Evolutionary conservation across 192 early-diverging fungal species (phyloP).

Genomic region (Linnemannia elongata): DNA sequence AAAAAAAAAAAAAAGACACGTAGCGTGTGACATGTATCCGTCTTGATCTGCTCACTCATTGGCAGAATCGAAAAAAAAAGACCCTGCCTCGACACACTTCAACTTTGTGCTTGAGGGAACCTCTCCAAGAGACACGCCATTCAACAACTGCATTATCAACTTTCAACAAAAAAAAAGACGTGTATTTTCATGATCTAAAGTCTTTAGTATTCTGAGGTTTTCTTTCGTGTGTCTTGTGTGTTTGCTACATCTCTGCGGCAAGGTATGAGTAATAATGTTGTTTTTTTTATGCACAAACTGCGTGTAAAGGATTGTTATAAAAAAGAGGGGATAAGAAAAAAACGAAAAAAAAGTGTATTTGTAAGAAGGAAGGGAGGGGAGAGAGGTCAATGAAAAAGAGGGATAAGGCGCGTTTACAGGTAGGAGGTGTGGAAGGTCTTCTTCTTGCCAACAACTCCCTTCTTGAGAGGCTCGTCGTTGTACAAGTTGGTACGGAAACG

Average conservation of each 20-base stretch:
- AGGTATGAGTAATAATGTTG: not conserved
- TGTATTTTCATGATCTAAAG: not conserved
- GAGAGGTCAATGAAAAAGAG: not conserved
- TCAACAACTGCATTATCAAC: too few species aligned
- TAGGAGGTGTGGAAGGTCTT: conserved; percentile 61
- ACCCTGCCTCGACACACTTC: not conserved
- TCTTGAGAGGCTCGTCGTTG: conserved; percentile 68
- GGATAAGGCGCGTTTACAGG: conserved; percentile 32
- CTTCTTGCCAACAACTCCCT: conserved; percentile 63
- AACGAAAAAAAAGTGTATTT: not conserved
- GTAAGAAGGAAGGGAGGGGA: not conserved
- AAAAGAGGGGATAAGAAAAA: conserved; percentile 12
- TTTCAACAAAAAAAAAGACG: not conserved
- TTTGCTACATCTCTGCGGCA: not conserved
- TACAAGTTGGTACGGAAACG: conserved; percentile 82
- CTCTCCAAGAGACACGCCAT: too few species aligned
- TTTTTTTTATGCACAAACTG: not conserved
- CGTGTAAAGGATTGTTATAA: not conserved
- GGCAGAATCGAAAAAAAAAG: not conserved
- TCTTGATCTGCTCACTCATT: not conserved
- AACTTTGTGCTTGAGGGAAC: too few species aligned
- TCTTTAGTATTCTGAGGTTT: not conserved
- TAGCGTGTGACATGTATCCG: not conserved
- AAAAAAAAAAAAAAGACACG: not conserved
- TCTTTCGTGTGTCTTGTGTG: not conserved